A percentile compares a stretch with the other conserved stretches of the same genome.
phyloP scores from a whole-genome alignment of 768 basidiomycete species.

The Naganishia antarctica region DNA sequence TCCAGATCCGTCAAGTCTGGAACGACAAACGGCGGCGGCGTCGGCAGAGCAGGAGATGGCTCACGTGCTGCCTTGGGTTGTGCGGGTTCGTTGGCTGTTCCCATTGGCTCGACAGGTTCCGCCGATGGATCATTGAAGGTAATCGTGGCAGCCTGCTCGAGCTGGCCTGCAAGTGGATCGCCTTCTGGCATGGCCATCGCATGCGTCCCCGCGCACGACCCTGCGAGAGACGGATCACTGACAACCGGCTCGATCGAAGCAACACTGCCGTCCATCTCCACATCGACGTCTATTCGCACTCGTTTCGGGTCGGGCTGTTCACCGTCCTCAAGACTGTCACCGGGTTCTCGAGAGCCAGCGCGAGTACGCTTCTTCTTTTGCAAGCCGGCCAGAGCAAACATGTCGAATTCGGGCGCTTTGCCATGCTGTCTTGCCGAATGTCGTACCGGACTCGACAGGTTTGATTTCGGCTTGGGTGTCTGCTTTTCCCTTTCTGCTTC shows the following conservation, averaged over 20 bases:
- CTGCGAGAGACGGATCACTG: not conserved
- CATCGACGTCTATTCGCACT: not conserved
- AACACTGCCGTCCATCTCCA: constrained; percentile 7
- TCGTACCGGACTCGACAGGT: constrained; percentile 53
- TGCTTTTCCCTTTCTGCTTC: constrained; percentile 51
- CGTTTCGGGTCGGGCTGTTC: constrained; percentile 19
- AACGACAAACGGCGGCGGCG: constrained; percentile 56
- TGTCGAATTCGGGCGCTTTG: constrained; percentile 62
- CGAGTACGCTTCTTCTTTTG: constrained; percentile 56
- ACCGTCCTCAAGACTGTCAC: constrained; percentile 4
- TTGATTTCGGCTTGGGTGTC: constrained; percentile 33
- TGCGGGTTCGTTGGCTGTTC: not conserved
- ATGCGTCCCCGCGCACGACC: constrained; percentile 7
- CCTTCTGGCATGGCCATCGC: constrained; percentile 9
- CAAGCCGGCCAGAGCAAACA: constrained; percentile 69
- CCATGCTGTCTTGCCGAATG: constrained; percentile 72
- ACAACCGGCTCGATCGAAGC: not conserved
- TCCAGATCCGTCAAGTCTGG: constrained; percentile 56
- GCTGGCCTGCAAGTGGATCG: constrained; percentile 11
- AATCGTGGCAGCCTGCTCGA: constrained; percentile 14
- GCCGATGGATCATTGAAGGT: not conserved
- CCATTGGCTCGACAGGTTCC: not conserved
- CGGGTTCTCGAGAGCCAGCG: constrained; percentile 12
- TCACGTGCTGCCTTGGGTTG: not conserved
- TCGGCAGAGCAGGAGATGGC: constrained; percentile 6